Base-by-base conservation (phyloP, 192 early-diverging fungal species). In the Coemansia sp. region DNA sequence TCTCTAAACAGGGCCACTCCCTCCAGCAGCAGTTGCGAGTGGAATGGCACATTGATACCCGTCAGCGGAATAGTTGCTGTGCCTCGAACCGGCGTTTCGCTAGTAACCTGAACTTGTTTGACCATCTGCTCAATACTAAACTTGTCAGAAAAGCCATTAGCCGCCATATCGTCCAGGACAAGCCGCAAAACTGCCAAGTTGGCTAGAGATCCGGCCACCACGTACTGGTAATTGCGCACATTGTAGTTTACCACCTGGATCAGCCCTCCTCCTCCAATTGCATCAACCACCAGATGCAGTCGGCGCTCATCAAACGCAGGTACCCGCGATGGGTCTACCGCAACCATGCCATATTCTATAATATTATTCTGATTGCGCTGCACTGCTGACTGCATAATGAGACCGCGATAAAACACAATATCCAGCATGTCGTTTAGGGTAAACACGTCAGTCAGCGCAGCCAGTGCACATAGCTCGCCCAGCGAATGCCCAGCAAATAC, bases 191-290 rank as follows among this genome's bases (percentile, higher is more conserved):
- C 84, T n/a, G 93, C 90, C 48, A 98, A 78, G 74, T 87, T 88
- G 59, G 75, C 61, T 55, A 93, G 73, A n/a, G 90, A 83, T 67
- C 95, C 95, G 48, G 94, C 89, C 54, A 91, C 88, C 19, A 96
- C 93, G 65, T 96, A 98, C 83, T 98, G 95, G 79, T 90, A 86
- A 80, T 90, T 92, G 66, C 91, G 90, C 49, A 98, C 91, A 82
- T 98, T 98, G 85, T 85, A 95, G 85, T 98, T 98, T 59, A 96
- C 95, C 79, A 98, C 91, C 64, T 97, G 93, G 51, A 94, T 68
- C 37, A 97, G 82, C 49, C 83, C 87, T 19, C 89, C 89, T 57
- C 83, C 87, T 21, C 90, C 89, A 57, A 97, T 87, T 2, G 85
- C 89, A 17, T 74, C 78, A 20, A 97, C 75, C 17, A 93, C 87